These are phyloP conservation scores for Aegilops sharonensis DNA, from an alignment of 176 grass and related monocot genomes.

Conservation along the genomic window DNA sequence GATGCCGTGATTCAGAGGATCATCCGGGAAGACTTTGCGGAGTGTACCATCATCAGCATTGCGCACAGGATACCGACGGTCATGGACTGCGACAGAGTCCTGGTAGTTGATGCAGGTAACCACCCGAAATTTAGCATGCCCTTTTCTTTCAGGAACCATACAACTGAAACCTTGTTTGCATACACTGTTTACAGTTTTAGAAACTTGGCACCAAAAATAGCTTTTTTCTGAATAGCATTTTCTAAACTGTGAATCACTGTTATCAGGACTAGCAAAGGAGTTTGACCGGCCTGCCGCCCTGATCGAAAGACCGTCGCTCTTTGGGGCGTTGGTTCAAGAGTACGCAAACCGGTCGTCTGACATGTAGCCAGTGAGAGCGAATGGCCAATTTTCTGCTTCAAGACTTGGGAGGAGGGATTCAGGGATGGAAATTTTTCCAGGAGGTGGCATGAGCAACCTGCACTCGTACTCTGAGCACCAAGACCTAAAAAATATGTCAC, in stretches of 20 bases:
- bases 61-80: slow-evolving; percentile 99
- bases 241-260: neutral
- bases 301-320: slow-evolving; percentile 82
- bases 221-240: neutral
- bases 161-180: neutral
- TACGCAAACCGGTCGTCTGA: slow-evolving; percentile 83
- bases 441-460: neutral
- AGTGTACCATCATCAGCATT: slow-evolving; percentile 98
- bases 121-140: neutral
- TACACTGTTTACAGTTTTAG: neutral
- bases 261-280: slow-evolving; percentile 81
- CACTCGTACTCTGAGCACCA: neutral
- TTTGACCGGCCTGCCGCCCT: slow-evolving; percentile 72
- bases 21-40: slow-evolving; percentile 83
- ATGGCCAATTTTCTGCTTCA: slow-evolving; percentile 27
- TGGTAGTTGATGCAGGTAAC: slow-evolving; percentile 91
- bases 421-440: neutral
- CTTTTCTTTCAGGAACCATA: neutral
- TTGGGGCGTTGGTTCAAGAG: slow-evolving; percentile 91
- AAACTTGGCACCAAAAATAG: neutral
- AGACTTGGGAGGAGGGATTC: slow-evolving; percentile 2
- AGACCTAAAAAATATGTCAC: neutral
- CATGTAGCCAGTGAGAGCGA: slow-evolving; percentile 37
- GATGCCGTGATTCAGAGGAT: slow-evolving; percentile 95
- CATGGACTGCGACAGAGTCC: slow-evolving; percentile 91